Conservation (phyloP, 2,329 filamentous ascomycete genomes). For the Akanthomyces dipterigenus region DNA sequence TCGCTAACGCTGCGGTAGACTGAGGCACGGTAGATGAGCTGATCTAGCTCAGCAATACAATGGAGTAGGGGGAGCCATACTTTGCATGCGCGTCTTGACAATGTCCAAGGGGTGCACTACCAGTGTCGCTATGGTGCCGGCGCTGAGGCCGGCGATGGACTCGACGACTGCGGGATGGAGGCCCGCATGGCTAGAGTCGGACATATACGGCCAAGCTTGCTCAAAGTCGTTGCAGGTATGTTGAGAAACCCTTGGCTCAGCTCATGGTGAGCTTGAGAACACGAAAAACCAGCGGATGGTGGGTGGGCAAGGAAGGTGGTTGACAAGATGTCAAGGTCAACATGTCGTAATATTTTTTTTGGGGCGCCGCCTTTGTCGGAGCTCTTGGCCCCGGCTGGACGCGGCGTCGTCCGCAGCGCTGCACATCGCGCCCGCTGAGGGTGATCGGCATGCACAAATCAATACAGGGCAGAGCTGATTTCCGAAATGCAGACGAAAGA, state of each 20-base stretch:
- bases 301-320: neutral
- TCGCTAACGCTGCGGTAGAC: slow-evolving; percentile 43
- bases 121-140: slow-evolving; percentile 79
- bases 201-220: slow-evolving; percentile 34
- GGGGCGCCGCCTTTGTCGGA: slow-evolving; percentile 5
- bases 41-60: neutral
- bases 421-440: neutral
- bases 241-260: neutral
- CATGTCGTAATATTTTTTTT: slow-evolving; percentile 7
- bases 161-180: slow-evolving; percentile 76
- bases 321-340: slow-evolving; percentile 1
- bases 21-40: slow-evolving; percentile 17
- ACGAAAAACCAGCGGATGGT: neutral
- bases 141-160: slow-evolving; percentile 81
- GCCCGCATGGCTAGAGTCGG: slow-evolving; percentile 45
- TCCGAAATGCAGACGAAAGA: no score
- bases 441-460: no score
- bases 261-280: neutral
- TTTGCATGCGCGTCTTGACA: slow-evolving; percentile 92
- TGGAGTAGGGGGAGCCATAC: slow-evolving; percentile 36
- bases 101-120: slow-evolving; percentile 90
- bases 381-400: slow-evolving; percentile 2
- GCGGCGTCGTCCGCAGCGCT: neutral
- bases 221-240: neutral
- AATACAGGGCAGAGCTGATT: no score